Evolutionary conservation across 1,284 basidiomycete species (phyloP).

Genomic region (Sparassis latifolia): DNA sequence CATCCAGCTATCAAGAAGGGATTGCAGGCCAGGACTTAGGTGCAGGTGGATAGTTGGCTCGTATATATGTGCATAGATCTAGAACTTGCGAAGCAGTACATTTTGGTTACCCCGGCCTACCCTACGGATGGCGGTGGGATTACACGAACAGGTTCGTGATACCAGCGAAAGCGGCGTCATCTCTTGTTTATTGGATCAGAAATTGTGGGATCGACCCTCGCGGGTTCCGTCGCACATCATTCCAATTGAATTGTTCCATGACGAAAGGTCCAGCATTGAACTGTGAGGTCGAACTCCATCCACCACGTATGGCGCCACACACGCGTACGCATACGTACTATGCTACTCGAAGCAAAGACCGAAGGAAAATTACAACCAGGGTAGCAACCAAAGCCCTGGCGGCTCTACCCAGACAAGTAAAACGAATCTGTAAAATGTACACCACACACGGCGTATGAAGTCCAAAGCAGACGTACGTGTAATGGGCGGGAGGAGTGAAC

Average conservation of each 20-base stretch:
- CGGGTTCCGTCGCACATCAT: too few species aligned
- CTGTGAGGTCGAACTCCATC: background rate
- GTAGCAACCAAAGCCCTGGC: background rate
- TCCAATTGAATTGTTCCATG: background rate
- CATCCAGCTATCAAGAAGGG: constrained; percentile 21
- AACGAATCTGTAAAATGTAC: background rate
- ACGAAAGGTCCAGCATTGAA: background rate
- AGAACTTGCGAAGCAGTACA: too few species aligned
- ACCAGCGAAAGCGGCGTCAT: too few species aligned
- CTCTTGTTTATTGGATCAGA: too few species aligned
- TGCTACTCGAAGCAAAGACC: background rate
- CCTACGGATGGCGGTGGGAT: too few species aligned
- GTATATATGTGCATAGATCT: too few species aligned
- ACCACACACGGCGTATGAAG: background rate
- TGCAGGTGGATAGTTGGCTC: background rate
- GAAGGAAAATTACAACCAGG: background rate
- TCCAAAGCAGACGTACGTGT: too few species aligned
- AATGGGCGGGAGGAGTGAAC: too few species aligned
- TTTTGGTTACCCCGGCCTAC: too few species aligned
- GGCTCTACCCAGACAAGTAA: background rate
- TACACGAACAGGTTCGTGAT: too few species aligned
- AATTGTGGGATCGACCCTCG: too few species aligned
- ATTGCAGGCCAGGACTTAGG: constrained; percentile 11
- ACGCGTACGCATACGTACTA: constrained; percentile 1
- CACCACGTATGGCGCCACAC: background rate